Evolutionary conservation across 371 early-diverging fungal species (phyloP), one percentile per base, ranked within the genome.

Genomic region (Mortierella sp.): DNA sequence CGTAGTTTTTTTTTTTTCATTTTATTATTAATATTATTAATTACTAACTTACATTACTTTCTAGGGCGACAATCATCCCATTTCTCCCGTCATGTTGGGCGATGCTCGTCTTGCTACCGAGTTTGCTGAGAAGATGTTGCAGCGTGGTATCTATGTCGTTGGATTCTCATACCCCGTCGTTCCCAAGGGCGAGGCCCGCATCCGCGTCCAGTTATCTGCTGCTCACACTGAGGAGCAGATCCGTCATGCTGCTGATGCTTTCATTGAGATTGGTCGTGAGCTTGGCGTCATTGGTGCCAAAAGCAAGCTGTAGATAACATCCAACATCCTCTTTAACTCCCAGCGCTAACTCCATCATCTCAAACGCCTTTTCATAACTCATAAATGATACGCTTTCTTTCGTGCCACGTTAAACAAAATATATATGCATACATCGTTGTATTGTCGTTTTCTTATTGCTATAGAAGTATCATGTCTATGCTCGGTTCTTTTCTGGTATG

Each of bases 141-240:
- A 66, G 49, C 81, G 81, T 19, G 87, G 86, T 24, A 82, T 89
- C 58, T 89, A 88, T 61, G 89, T 89, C 30, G 69, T 89, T 52
- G 88, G 86, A 9, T 89, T 89, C 78, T 86, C 87, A 15, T 89
- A 84, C 70, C 89, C 89, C 0, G 89, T 89, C 4, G 89, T 89
- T n/a, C 89, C 89, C 31, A 83, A 83, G 64, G 88, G 84, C 50
- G 73, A 80, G 63, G 89, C 89, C 6, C 83, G 89, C 42, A 89
- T 89, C 56, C 85, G 89, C 17, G 89, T 89, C 44, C 88, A 89
- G 71, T 61, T 89, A 53, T 88, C 88, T 8, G 88, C 89, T 12
- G 85, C 87, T 0, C 87, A 88, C 55, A 64, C 84, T 6, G 78
- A 75, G 24, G 83, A 80, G 2, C 86, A 88, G 41, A 79, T 89